Evolutionary conservation across 2,329 filamentous ascomycete species (phyloP).

Genomic region (Alternaria dauci): DNA sequence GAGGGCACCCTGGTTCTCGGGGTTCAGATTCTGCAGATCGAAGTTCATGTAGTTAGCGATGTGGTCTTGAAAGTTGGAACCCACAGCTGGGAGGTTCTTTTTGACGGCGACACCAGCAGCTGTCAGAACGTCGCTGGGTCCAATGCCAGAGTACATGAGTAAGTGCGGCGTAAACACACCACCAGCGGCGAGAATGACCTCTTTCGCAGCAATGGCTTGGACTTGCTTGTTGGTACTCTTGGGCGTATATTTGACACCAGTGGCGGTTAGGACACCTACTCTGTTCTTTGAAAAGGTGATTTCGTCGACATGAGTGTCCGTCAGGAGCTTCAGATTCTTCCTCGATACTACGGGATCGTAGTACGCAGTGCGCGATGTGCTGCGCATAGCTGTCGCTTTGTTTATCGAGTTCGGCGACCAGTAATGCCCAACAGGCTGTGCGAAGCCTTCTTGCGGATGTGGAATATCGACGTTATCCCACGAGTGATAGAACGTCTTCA

Average conservation of each 20-base stretch:
- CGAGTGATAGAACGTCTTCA: constrained; percentile 13
- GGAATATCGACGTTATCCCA: constrained; percentile 13
- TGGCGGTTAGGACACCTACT: constrained; percentile 6
- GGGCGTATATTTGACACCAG: constrained; percentile 17
- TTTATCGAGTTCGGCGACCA: constrained; percentile 35
- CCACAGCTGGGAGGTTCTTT: constrained; percentile 29
- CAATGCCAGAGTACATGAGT: constrained; percentile 45
- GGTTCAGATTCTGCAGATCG: constrained; percentile 13
- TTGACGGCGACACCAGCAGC: constrained; percentile 25
- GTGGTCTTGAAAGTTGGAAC: constrained; percentile 34
- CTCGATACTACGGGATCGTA: constrained; percentile 23
- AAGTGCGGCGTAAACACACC: constrained; percentile 65
- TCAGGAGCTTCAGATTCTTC: constrained; percentile 19
- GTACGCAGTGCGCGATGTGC: constrained; percentile 16
- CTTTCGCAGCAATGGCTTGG: constrained; percentile 42
- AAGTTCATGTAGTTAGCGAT: constrained; percentile 21
- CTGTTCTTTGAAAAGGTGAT: constrained; percentile 10
- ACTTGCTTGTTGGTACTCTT: constrained; percentile 19
- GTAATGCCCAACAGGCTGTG: constrained; percentile 33
- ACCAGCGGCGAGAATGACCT: constrained; percentile 68
- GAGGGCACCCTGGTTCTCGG: constrained; percentile 11
- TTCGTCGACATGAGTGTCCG: constrained; percentile 16
- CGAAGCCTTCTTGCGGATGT: constrained; percentile 19
- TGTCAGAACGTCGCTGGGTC: constrained; percentile 27
- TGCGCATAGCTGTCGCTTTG: constrained; percentile 16